Percentiles rank a stretch among this genome's conserved stretches.
These are phyloP conservation scores for Hypoxylon sp. DNA, from an alignment of 2,329 filamentous ascomycete genomes.

Conservation along the genomic window DNA sequence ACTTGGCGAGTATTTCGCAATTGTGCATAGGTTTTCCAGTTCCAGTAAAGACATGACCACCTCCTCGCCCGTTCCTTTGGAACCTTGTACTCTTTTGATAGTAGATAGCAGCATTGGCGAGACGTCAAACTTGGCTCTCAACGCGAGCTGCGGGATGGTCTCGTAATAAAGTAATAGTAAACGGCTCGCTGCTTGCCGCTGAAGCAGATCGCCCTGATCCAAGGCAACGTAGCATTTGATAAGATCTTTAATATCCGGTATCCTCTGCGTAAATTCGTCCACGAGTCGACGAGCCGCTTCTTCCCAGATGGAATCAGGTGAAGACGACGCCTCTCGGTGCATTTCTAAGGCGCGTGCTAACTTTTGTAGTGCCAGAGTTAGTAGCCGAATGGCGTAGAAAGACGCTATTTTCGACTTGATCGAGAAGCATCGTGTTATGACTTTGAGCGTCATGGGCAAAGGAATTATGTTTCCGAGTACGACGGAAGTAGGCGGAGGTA, in stretches of 20 bases:
- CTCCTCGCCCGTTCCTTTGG: slow-evolving; percentile 57
- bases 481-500: slow-evolving; percentile 80
- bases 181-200: slow-evolving; percentile 79
- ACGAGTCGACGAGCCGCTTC: slow-evolving; percentile 73
- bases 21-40: slow-evolving; percentile 79
- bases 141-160: slow-evolving; percentile 77
- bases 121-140: slow-evolving; percentile 88
- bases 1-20: slow-evolving; percentile 80
- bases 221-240: slow-evolving; percentile 77
- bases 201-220: slow-evolving; percentile 72
- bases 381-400: slow-evolving; percentile 82
- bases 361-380: slow-evolving; percentile 83
- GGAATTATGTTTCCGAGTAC: slow-evolving; percentile 89
- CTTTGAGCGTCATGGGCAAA: slow-evolving; percentile 80
- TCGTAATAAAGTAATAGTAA: slow-evolving; percentile 87
- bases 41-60: slow-evolving; percentile 72
- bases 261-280: slow-evolving; percentile 78
- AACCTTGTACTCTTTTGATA: slow-evolving; percentile 67
- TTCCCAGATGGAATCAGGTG: slow-evolving; percentile 68
- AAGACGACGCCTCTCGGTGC: slow-evolving; percentile 57
- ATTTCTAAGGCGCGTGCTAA: slow-evolving; percentile 69
- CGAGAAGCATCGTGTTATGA: slow-evolving; percentile 79
- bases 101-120: slow-evolving; percentile 76
- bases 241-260: slow-evolving; percentile 83
- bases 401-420: slow-evolving; percentile 80